Conservation (phyloP, 2,329 filamentous ascomycete species). For the Tolypocladium capitatum region DNA sequence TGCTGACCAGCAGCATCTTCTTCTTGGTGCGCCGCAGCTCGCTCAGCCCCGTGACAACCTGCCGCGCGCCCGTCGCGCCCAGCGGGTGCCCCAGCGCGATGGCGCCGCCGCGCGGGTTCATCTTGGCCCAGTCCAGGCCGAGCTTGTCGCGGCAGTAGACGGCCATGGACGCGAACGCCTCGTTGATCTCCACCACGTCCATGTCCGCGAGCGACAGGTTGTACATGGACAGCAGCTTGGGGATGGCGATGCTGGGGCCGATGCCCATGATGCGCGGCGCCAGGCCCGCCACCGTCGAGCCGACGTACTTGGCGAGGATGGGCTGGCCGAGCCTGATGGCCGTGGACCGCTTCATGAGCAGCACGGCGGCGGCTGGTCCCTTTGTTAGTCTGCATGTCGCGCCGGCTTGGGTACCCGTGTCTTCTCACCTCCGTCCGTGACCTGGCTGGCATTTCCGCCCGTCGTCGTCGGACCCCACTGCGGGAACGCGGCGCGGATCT, state of each 20-base stretch:
- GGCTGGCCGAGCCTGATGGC: conserved; percentile 79
- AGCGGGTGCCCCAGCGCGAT: conserved; percentile 75
- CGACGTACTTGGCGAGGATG: conserved; percentile 88
- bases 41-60: conserved; percentile 81
- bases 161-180: conserved; percentile 96
- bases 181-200: conserved; percentile 88
- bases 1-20: conserved; percentile 83
- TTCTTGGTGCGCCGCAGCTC: conserved; percentile 75
- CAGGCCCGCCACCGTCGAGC: conserved; percentile 79
- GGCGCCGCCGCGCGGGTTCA: conserved; percentile 71
- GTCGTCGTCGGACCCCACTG: conserved; percentile 78
- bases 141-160: conserved; percentile 77
- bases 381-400: background rate
- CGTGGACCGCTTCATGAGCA: conserved; percentile 89
- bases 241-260: conserved; percentile 58
- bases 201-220: conserved; percentile 68
- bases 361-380: conserved; percentile 57
- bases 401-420: background rate
- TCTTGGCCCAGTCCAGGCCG: conserved; percentile 58
- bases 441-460: conserved; percentile 86
- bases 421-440: conserved; percentile 70
- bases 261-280: conserved; percentile 96
- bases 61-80: conserved; percentile 63
- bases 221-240: conserved; percentile 74
- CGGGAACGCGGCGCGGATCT: conserved; percentile 83